Evolutionary conservation across 2,329 filamentous ascomycete species (phyloP).

Genomic region (Kalaharituber pfeilii): DNA sequence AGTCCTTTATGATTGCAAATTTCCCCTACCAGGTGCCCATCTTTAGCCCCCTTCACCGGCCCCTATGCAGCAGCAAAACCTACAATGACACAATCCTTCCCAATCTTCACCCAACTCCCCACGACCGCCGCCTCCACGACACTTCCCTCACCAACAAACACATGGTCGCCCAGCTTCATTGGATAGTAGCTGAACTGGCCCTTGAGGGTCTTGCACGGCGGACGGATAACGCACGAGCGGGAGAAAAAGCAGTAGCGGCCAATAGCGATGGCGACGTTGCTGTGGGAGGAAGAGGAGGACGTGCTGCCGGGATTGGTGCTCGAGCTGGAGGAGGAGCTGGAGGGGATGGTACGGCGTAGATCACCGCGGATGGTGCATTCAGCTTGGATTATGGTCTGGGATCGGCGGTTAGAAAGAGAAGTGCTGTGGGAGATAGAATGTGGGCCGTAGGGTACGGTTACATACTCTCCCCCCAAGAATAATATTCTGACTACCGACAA

Average conservation of each 20-base stretch:
- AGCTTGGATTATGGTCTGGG: constrained; percentile 69
- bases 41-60: not conserved
- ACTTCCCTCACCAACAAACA: constrained; percentile 61
- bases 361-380: constrained; percentile 91
- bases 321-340: constrained; percentile 8
- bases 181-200: constrained; percentile 68
- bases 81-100: constrained; percentile 50
- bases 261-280: constrained; percentile 59
- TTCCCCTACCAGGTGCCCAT: constrained; percentile 16
- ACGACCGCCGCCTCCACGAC: constrained; percentile 71
- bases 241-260: constrained; percentile 84
- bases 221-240: constrained; percentile 58
- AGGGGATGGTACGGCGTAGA: constrained; percentile 42
- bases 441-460: not conserved
- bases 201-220: constrained; percentile 66
- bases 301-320: too few species aligned
- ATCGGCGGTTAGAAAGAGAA: too few species aligned
- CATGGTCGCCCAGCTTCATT: constrained; percentile 83
- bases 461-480: constrained; percentile 72
- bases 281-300: too few species aligned
- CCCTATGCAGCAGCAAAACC: not conserved
- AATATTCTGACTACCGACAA: constrained; percentile 93
- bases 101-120: constrained; percentile 73
- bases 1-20: constrained; percentile 72
- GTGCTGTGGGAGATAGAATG: not conserved